These are phyloP conservation scores for Pelargonium exstipulatum DNA, from an alignment of 441 rosid genomes.

Conservation along the genomic window DNA sequence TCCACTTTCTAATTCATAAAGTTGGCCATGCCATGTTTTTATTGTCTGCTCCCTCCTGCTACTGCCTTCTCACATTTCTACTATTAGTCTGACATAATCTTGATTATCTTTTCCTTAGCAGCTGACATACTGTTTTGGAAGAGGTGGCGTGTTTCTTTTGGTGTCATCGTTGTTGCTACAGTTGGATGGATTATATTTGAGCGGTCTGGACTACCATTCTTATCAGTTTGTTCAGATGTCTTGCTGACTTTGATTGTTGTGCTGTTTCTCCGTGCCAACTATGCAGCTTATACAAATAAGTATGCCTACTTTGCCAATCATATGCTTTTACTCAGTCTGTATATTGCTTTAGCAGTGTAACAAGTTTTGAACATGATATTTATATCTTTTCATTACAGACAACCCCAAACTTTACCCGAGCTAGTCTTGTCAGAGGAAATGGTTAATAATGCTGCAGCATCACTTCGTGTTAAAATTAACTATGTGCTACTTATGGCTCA, in stretches of 20 bases:
- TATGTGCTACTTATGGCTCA: slow-evolving; percentile 87
- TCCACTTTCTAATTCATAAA: not conserved
- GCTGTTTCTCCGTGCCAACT: slow-evolving; percentile 52
- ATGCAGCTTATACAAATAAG: slow-evolving; percentile 57
- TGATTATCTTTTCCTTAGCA: slow-evolving; percentile 35
- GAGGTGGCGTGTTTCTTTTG: slow-evolving; percentile 49
- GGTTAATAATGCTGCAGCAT: slow-evolving; percentile 86
- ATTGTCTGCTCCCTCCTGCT: not conserved
- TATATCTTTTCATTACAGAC: slow-evolving; percentile 37
- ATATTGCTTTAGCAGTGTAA: slow-evolving; percentile 6
- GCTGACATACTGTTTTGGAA: slow-evolving; percentile 84
- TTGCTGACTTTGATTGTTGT: slow-evolving; percentile 50
- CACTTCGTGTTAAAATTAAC: slow-evolving; percentile 76
- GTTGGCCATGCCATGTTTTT: not conserved
- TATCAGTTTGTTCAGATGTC: slow-evolving; percentile 74
- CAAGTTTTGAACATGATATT: slow-evolving; percentile 1
- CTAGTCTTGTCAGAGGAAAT: slow-evolving; percentile 87
- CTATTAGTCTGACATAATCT: slow-evolving; percentile 14
- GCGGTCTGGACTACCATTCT: slow-evolving; percentile 66
- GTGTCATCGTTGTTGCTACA: slow-evolving; percentile 62
- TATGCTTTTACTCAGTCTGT: not conserved
- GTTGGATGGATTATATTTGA: slow-evolving; percentile 76
- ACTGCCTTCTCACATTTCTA: not conserved
- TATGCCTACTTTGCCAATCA: slow-evolving; percentile 23
- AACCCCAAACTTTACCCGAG: slow-evolving; percentile 59